Base-by-base conservation (phyloP, 1,139 yeast species). In the Scheffersomyces quercinus region DNA sequence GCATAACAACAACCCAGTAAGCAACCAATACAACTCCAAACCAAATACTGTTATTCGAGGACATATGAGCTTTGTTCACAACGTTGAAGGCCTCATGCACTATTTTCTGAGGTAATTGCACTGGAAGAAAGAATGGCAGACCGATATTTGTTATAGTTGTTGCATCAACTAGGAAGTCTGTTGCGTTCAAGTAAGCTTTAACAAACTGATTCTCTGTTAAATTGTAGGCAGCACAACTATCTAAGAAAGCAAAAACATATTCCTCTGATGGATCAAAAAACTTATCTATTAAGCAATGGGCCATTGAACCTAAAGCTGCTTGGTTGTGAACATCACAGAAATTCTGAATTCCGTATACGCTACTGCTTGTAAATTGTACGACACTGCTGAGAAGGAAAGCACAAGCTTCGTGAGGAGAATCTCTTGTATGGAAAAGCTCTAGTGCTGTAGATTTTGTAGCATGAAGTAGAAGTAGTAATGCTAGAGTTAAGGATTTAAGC, bases 11-110 rank as follows among this genome's bases (percentile, higher is more conserved):
- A n/a, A 44, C 34, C 58, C 58, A 54, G 48, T 52, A 54, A 15
- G 48, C 36, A 32, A 51, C 38, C 39, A 54, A 46, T 5, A 40
- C 53, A 49, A 49, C 46, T 2, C 54, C 55, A 37, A 54, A 58
- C 42, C 38, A 50, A 36, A 54, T 47, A 39, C 50, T 45, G 30
- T 44, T 41, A 50, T 48, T 50, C 39, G 20, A 20, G 13, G 9
- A 14, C 14, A 13, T n/a, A 11, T 39, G 36, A 41, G 10, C 14
- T 7, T 20, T 20, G 30, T 8, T 33, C 29, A 24, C 35, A 26
- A 29, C 32, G 3, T 3, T 12, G 15, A 35, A 20, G n/a, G 20
- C 13, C 3, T 24, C 10, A 9, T 28, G 12, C 5, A 28, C 29
- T 9, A 10, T 15, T 4, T 35, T 16, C 8, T 10, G 39, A 47